These are phyloP conservation scores for Pichia gijzeniarum DNA, from an alignment of 805 yeast genomes.

Conservation along the genomic window DNA sequence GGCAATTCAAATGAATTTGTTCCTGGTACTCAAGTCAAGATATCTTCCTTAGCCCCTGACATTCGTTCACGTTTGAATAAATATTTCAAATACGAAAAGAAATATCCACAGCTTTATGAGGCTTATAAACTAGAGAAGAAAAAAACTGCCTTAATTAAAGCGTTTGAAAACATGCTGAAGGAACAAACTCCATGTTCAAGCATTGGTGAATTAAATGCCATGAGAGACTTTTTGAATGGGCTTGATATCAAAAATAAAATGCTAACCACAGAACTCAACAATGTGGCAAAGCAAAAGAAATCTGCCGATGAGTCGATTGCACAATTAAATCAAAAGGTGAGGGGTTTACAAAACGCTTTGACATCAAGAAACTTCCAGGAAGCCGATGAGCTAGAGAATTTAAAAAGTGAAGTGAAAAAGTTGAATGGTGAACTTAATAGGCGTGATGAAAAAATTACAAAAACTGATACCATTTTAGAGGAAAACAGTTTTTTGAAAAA, in stretches of 20 bases:
- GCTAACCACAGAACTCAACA: constrained; percentile 59
- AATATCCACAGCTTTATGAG: constrained; percentile 76
- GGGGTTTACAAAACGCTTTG: constrained; percentile 12
- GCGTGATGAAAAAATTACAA: background rate
- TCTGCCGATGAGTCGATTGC: constrained; percentile 13
- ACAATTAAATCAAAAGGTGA: constrained; percentile 11
- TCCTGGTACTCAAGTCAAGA: constrained; percentile 29
- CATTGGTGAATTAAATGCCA: constrained; percentile 62
- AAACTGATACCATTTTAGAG: background rate
- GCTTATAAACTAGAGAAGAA: constrained; percentile 81
- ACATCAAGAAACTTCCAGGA: constrained; percentile 29
- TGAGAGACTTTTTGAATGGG: constrained; percentile 65
- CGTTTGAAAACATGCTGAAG: constrained; percentile 62
- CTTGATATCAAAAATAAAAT: constrained; percentile 53
- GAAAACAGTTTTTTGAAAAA: constrained; percentile 10
- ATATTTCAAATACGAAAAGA: constrained; percentile 81
- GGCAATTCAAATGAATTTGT: constrained; percentile 1
- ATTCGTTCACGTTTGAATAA: constrained; percentile 60
- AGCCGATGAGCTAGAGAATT: constrained; percentile 12
- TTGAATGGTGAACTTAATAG: background rate
- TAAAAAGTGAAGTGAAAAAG: constrained; percentile 5
- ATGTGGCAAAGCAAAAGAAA: constrained; percentile 28
- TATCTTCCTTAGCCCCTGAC: constrained; percentile 45
- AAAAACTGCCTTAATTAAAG: constrained; percentile 49
- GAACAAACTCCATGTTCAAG: constrained; percentile 79